Conservation (phyloP, 75 land plant genomes). For the Larix kaempferi region DNA sequence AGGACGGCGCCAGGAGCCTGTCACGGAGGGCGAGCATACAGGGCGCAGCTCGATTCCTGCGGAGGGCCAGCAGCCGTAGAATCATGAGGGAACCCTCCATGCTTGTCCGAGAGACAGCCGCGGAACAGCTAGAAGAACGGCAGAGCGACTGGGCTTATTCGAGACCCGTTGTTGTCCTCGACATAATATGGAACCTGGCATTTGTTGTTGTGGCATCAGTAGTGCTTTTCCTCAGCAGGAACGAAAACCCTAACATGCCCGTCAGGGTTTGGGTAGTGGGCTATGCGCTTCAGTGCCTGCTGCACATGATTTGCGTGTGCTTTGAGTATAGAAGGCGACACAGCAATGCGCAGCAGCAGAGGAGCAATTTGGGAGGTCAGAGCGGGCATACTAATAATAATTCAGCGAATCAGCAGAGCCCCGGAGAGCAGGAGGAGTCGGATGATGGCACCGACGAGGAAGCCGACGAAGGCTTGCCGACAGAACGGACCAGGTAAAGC, state of each 20-base stretch:
- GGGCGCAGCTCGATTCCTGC: conserved; percentile 43
- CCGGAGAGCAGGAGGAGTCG: background rate
- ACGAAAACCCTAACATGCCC: conserved; percentile 47
- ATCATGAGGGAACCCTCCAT: conserved; percentile 73
- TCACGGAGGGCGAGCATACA: conserved; percentile 24
- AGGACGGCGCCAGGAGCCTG: background rate
- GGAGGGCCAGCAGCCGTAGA: conserved; percentile 49
- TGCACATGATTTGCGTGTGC: conserved; percentile 88
- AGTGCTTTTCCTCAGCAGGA: conserved; percentile 30
- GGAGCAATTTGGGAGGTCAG: background rate
- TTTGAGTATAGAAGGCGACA: conserved; percentile 69
- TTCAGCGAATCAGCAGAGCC: conserved; percentile 4
- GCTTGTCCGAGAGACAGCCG: conserved; percentile 68
- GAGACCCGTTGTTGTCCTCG: conserved; percentile 59
- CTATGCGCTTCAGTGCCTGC: conserved; percentile 71
- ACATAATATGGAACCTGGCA: conserved; percentile 59
- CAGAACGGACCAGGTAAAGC: conserved; percentile 5
- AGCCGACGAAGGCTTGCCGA: background rate
- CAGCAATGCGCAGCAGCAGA: conserved; percentile 3
- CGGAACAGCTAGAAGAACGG: conserved; percentile 72
- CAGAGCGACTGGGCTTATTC: conserved; percentile 85
- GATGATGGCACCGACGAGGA: conserved; percentile 9
- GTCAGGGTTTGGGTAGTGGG: conserved; percentile 74
- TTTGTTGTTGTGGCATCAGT: conserved; percentile 41
- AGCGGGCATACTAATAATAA: background rate